A percentile compares a stretch with the other conserved stretches of the same genome.
Conservation (phyloP, 768 basidiomycete genomes). For the Russula abietina region DNA sequence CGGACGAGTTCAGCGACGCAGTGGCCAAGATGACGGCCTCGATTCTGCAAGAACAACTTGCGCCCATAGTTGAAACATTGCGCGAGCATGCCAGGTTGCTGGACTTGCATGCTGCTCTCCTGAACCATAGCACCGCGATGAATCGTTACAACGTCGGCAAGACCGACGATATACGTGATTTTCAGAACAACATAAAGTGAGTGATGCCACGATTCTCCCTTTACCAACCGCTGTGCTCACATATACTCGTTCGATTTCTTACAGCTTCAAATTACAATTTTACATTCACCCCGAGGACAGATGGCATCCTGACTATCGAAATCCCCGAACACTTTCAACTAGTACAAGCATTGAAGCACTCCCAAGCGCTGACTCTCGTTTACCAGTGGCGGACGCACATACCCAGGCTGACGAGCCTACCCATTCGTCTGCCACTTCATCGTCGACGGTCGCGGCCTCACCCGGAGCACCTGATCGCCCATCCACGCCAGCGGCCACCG, state of each 20-base stretch:
- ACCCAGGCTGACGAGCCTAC: neutral
- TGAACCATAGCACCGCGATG: constrained; percentile 15
- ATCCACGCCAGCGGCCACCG: neutral
- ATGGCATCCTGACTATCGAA: neutral
- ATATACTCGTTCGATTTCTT: neutral
- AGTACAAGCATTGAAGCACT: neutral
- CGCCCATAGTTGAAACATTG: constrained; percentile 11
- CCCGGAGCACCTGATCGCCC: neutral
- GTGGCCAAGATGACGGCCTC: neutral
- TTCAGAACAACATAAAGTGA: constrained; percentile 15
- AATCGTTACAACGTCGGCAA: constrained; percentile 20
- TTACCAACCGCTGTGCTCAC: neutral
- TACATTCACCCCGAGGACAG: constrained; percentile 1
- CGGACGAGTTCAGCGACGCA: neutral
- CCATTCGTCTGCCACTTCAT: neutral
- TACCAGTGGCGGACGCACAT: neutral
- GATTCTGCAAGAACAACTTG: constrained; percentile 16
- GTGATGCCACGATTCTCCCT: neutral
- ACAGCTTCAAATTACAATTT: constrained; percentile 11
- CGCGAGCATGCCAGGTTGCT: constrained; percentile 14
- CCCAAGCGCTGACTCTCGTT: neutral
- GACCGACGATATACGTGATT: constrained; percentile 16
- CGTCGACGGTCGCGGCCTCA: neutral
- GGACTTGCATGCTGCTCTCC: constrained; percentile 11
- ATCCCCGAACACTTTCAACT: too few relatives aligned